phyloP scores from a whole-genome alignment of 78 protist genomes.

The Dictyostelium purpureum region DNA sequence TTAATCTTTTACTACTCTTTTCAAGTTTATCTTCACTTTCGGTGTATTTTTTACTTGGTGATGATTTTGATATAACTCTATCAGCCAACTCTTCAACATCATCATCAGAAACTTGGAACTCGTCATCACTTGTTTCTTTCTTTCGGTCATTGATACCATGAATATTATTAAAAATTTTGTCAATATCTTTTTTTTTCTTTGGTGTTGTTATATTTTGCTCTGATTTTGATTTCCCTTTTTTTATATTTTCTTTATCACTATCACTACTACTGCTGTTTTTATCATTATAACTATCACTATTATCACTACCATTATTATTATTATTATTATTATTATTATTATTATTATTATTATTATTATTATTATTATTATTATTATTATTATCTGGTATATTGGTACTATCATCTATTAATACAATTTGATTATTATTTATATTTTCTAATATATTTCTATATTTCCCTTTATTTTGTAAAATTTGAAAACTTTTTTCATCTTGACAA shows the following conservation, averaged over 20 bases:
- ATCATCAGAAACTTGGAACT: too few species aligned
- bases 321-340: too few species aligned
- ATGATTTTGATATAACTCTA: neutral
- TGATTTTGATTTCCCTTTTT: neutral
- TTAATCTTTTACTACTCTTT: neutral
- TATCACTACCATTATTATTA: neutral
- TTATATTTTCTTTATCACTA: neutral
- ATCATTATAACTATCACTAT: neutral
- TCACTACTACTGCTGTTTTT: neutral
- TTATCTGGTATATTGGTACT: neutral
- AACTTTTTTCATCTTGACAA: neutral
- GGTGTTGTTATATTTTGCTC: too few species aligned
- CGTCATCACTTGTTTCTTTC: neutral
- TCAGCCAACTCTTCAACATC: neutral
- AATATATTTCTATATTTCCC: constrained; percentile 37
- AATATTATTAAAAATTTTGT: neutral
- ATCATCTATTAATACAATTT: too few species aligned
- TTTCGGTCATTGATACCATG: neutral
- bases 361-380: too few species aligned
- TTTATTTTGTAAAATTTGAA: neutral
- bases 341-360: too few species aligned
- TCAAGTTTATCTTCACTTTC: neutral
- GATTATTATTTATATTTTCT: too few species aligned
- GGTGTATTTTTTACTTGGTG: neutral
- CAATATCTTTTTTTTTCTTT: too few species aligned